Evolutionary conservation across 1,139 yeast genomes (phyloP).

Genomic region (Protomyces inouyei): DNA sequence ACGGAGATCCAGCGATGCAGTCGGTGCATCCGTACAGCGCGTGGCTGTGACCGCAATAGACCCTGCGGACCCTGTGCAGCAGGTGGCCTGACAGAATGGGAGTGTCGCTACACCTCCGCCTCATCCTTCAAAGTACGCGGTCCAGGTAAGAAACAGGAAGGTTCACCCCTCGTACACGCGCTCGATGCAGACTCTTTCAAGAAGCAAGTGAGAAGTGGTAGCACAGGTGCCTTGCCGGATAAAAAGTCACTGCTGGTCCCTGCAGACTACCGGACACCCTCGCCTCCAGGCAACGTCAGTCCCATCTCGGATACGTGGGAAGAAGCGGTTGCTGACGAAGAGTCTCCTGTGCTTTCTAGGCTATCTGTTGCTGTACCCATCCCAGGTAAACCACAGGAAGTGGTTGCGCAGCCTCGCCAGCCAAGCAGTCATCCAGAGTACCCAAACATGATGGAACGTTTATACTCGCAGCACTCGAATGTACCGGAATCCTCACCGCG

Average conservation of each 20-base stretch:
- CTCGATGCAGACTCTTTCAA: neutral
- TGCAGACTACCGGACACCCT: slow-evolving; percentile 16
- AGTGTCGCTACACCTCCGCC: slow-evolving; percentile 24
- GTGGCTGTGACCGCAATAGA: slow-evolving; percentile 17
- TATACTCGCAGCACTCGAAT: slow-evolving; percentile 18
- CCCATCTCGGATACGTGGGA: slow-evolving; percentile 14
- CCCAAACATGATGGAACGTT: slow-evolving; percentile 12
- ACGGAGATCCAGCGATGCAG: slow-evolving; percentile 9
- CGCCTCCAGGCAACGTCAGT: slow-evolving; percentile 12
- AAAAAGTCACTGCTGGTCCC: slow-evolving; percentile 6
- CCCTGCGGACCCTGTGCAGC: slow-evolving; percentile 24
- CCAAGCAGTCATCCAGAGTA: slow-evolving; percentile 7
- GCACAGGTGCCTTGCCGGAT: slow-evolving; percentile 1
- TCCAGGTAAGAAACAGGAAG: slow-evolving; percentile 14
- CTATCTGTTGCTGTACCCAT: slow-evolving; percentile 13
- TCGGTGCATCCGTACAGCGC: slow-evolving; percentile 22
- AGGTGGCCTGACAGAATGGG: slow-evolving; percentile 15
- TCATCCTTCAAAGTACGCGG: slow-evolving; percentile 26
- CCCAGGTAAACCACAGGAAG: slow-evolving; percentile 7
- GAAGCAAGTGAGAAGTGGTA: slow-evolving; percentile 11
- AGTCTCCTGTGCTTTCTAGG: slow-evolving; percentile 1
- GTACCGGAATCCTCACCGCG: slow-evolving; percentile 20
- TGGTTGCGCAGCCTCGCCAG: neutral
- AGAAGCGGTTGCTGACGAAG: neutral
- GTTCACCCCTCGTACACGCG: neutral